phyloP scores from a whole-genome alignment of 768 basidiomycete species.

The Ramaria rubella region DNA sequence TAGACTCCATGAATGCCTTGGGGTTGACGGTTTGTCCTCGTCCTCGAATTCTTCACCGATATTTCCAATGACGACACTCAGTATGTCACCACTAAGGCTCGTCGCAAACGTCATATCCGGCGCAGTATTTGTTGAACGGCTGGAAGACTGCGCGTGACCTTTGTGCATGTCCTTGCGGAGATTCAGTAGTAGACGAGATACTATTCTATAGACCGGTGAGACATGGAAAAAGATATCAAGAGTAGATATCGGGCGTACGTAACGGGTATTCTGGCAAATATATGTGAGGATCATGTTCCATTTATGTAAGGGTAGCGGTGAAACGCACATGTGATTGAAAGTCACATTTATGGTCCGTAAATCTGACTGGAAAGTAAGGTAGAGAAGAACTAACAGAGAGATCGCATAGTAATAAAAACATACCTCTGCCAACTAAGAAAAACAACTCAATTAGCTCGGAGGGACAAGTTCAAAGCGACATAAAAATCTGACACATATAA shows the following conservation, averaged over 20 bases:
- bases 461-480: not conserved
- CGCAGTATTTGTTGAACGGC: not conserved
- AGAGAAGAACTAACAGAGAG: not conserved
- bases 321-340: conserved; percentile 1
- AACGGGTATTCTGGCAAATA: not conserved
- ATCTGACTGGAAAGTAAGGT: not conserved
- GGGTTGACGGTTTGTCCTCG: not conserved
- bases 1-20: not conserved
- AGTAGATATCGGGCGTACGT: not conserved
- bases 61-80: not conserved
- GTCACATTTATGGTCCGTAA: conserved; percentile 2
- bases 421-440: not conserved
- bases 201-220: not conserved
- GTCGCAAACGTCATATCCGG: not conserved
- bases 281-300: not conserved
- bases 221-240: not conserved
- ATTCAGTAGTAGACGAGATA: conserved; percentile 1
- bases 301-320: too few relatives aligned
- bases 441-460: not conserved
- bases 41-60: not conserved
- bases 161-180: not conserved
- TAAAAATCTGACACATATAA: not conserved
- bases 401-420: not conserved
- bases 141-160: not conserved
- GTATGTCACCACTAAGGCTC: not conserved